Evolutionary conservation across 2,329 filamentous ascomycete species (phyloP), one percentile per base, ranked within the genome.

Genomic region (Drechslera avenae): DNA sequence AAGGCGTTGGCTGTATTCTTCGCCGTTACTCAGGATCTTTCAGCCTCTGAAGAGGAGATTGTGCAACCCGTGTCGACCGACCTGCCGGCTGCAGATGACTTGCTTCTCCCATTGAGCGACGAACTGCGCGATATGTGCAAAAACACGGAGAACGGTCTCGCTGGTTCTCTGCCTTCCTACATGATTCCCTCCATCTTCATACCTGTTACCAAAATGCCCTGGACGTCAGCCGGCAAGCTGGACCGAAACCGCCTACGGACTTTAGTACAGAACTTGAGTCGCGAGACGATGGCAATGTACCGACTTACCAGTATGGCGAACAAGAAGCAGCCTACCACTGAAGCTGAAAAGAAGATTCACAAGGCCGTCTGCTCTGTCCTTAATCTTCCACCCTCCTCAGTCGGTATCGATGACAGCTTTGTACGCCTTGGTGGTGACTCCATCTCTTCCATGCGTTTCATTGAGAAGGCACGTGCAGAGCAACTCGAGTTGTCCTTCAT

Each of bases 101-200:
- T 71, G 13, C 61, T 72, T 5, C 53, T 69, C 7, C 58, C 66
- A 3, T 64, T 72, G 58, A 56, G 52, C 17, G 61, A 69, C 18
- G 43, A 58, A 9, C 40, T 63, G 10, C 60, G 62, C 14, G 54
- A 62, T 6, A 57, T 69, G 35, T 71, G 66, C 53, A 70, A 71
- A 41, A 43, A 58, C 4, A 54, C 68, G 12, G 67, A 71, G 48
- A 69, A 71, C 45, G 52, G 58, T 2, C 59, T 73, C 9, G 60
- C 57, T 8, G 61, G 64, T 8, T 55, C 62, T 3, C 48, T 73
- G 7, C 71, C 71, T 0, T 54, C 63, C 0, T 73, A 72, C 46
- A 73, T 73, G 69, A 67, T 72, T 16, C 71, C 71, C 1, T 57
- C 64, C 0, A 64, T 69, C 16, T 73, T 67, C 47, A 46, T 73